A percentile compares a stretch with the other conserved stretches of the same genome.
Evolutionary conservation across 441 rosid genomes (phyloP).

Genomic region (Corymbia calophylla): DNA sequence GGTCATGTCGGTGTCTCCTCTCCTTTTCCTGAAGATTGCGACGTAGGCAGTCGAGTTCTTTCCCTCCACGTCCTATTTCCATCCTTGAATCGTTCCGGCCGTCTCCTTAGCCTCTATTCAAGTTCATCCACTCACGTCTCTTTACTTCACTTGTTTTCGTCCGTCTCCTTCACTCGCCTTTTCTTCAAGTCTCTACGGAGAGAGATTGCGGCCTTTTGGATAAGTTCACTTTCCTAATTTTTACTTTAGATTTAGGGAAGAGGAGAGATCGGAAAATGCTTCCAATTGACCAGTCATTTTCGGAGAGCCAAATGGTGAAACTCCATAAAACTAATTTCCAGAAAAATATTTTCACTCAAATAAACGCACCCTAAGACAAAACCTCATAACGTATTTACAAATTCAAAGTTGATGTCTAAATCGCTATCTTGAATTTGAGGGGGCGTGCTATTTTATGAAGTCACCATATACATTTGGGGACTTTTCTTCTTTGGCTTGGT

Average conservation of each 20-base stretch:
- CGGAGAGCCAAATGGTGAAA: background rate
- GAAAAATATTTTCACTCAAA: no score
- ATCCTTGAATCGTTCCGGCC: background rate
- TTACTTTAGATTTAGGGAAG: no score
- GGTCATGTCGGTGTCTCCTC: background rate
- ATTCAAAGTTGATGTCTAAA: background rate
- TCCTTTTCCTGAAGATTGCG: background rate
- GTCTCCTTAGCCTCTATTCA: background rate
- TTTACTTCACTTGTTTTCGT: no score
- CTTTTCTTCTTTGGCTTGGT: background rate
- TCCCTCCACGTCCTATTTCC: background rate
- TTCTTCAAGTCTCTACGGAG: background rate
- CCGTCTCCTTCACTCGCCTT: background rate
- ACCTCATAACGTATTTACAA: background rate
- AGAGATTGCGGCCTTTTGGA: no score
- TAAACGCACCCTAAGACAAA: no score
- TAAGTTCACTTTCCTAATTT: background rate
- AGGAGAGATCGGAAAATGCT: no score
- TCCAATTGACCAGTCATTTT: no score
- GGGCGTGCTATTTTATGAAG: background rate
- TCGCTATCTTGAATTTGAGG: background rate
- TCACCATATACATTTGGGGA: background rate
- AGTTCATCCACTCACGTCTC: background rate
- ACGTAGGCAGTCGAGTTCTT: fast-evolving
- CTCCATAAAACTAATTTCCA: no score